Base-by-base conservation (phyloP, 108 stramenopile genomes). In the Nitzschia inconspicua region DNA sequence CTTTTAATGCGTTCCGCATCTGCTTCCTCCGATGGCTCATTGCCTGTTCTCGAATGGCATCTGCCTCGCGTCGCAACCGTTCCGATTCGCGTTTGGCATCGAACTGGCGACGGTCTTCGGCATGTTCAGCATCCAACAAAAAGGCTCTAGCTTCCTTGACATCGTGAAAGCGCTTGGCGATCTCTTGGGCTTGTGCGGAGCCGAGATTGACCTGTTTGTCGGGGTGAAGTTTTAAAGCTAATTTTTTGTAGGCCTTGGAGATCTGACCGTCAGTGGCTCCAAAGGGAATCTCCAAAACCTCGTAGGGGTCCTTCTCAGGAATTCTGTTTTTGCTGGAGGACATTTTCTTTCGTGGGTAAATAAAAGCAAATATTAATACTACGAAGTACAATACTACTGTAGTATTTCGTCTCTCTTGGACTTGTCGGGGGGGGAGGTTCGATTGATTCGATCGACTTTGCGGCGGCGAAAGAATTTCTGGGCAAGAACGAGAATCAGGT, bases 201-300 rank as follows among this genome's bases (percentile, higher is more conserved):
- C 44, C 32, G 5, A 28, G 24, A 2, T 39, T 30, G 0, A 50
- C 55, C 56, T 94, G 94, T 66, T 97, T 97, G 78, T 98, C 97
- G 25, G 97, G 97, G 59, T 98, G 97, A 40, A 86, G 78, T 59
- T 95, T 91, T 22, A 98, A 62, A 31, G 87, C 83, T 10, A 91
- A 68, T 52, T 84, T 88, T n/a, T 83, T 78, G 57, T 78, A 91
- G 8, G 86, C 85, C 68, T 86, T 91, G 64, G 72, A 84, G 36
- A 92, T 79, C 20, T 86, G 85, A 14, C 79, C 49, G 23, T 79
- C 80, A 4, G 84, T 60, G 8, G 82, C 82, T 3, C 44, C 59
- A 53, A 60, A 40, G 19, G 57, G 8, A 14, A 91, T 51, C 25
- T 83, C 86, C 22, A 91, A 68, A 19, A 80, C 54, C 29, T 77